phyloP scores from a whole-genome alignment of 768 basidiomycete genomes.

The Udeniomyces megalosporus region DNA sequence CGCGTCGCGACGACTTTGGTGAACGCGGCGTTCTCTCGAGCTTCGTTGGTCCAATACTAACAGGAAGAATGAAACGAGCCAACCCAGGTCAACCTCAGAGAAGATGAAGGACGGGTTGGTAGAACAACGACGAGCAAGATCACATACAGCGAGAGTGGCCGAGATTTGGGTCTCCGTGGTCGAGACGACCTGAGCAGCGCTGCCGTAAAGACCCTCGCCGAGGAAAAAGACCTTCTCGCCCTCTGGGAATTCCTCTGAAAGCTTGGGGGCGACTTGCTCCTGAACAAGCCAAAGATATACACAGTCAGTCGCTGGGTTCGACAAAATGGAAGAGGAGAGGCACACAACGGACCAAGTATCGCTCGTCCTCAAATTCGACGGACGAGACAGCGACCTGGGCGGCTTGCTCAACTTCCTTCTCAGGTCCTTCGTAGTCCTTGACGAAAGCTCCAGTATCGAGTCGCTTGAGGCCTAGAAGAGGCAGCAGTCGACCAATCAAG shows the following conservation, averaged over 20 bases:
- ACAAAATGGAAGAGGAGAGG: not conserved
- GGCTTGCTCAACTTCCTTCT: constrained; percentile 72
- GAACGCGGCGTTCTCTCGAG: constrained; percentile 60
- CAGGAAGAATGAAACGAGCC: no score
- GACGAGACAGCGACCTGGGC: constrained; percentile 69
- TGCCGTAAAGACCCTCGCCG: constrained; percentile 87
- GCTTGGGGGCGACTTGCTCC: constrained; percentile 63
- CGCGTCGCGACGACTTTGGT: constrained; percentile 44
- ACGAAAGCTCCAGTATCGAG: constrained; percentile 77
- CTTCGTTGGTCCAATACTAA: constrained; percentile 78
- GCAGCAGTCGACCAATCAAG: not conserved
- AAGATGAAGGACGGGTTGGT: not conserved
- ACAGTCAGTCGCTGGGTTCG: not conserved
- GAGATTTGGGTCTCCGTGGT: constrained; percentile 56
- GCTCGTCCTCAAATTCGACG: constrained; percentile 76
- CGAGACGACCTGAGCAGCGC: constrained; percentile 70
- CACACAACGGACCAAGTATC: constrained; percentile 26
- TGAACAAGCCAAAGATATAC: constrained; percentile 35
- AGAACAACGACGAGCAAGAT: constrained; percentile 16
- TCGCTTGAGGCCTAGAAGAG: constrained; percentile 58
- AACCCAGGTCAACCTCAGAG: no score
- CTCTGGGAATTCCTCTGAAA: constrained; percentile 76
- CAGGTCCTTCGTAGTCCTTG: constrained; percentile 75
- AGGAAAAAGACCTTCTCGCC: constrained; percentile 90
- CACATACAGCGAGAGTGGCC: constrained; percentile 66